A percentile compares a stretch with the other conserved stretches of the same genome.
phyloP scores from a whole-genome alignment of 225 moss, liverwort and hornwort genomes.

The Ulota crispa region DNA sequence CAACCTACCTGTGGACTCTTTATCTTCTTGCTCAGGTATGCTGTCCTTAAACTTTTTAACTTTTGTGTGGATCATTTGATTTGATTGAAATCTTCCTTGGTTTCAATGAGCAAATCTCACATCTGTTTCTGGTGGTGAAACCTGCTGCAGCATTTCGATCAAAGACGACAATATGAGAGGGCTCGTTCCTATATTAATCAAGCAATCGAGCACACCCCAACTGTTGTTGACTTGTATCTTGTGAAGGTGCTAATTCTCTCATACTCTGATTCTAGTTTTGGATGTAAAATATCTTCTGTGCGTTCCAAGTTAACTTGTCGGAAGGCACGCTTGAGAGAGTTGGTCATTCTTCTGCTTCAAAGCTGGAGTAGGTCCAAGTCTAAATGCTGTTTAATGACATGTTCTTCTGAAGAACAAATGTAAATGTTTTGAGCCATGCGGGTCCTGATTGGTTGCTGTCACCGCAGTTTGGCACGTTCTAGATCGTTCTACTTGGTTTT shows the following conservation, averaged over 20 bases:
- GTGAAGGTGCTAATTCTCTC: conserved; percentile 61
- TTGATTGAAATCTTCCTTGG: conserved; percentile 13
- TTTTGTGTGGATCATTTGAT: not conserved
- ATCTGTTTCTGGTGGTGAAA: conserved; percentile 19
- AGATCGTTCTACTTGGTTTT: not conserved
- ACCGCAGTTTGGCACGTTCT: not conserved
- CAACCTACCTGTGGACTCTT: conserved; percentile 94
- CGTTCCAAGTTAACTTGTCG: not conserved
- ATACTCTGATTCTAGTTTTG: not conserved
- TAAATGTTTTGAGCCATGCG: not conserved
- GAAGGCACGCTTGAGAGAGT: not conserved
- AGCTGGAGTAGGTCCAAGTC: not conserved
- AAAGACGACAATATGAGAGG: conserved; percentile 61
- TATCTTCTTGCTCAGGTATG: conserved; percentile 84
- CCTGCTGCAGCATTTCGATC: conserved; percentile 74
- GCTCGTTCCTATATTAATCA: conserved; percentile 76
- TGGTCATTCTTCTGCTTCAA: not conserved
- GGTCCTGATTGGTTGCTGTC: not conserved
- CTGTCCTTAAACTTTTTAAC: conserved; percentile 9
- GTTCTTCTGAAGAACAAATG: not conserved
- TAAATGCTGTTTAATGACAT: conserved; percentile 1
- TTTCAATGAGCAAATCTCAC: not conserved
- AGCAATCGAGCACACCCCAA: conserved; percentile 90
- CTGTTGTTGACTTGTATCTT: conserved; percentile 92
- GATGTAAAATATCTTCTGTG: conserved; percentile 11